These are phyloP conservation scores for Trametes polyzona DNA, from an alignment of 1,284 basidiomycete species.

Conservation along the genomic window DNA sequence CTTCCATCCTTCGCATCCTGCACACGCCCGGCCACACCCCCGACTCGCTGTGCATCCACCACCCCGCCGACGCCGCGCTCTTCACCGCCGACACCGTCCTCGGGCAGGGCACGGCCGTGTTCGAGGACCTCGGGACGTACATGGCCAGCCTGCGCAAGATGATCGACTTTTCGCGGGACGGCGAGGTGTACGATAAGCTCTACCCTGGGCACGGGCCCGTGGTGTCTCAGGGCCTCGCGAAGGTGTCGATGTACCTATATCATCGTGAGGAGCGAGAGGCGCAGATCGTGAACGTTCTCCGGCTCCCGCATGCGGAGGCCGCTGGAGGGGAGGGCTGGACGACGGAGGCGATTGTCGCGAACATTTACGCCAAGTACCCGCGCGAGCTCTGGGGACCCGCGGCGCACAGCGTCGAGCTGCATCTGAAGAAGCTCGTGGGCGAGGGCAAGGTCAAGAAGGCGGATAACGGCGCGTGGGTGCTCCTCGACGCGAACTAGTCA, in stretches of 20 bases:
- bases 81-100: conserved; percentile 93
- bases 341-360: conserved; percentile 66
- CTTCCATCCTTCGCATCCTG: conserved; percentile 58
- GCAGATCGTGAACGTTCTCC: conserved; percentile 73
- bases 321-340: conserved; percentile 48
- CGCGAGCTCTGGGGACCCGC: conserved; percentile 77
- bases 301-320: conserved; percentile 33
- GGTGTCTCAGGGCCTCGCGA: conserved; percentile 57
- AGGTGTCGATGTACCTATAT: conserved; percentile 75
- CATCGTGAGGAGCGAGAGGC: conserved; percentile 85
- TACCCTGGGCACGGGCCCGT: conserved; percentile 93
- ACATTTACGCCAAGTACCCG: conserved; percentile 74
- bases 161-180: conserved; percentile 43
- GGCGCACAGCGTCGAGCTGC: conserved; percentile 68
- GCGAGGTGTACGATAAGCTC: conserved; percentile 47
- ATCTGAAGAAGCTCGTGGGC: conserved; percentile 73
- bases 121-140: conserved; percentile 84
- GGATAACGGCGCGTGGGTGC: conserved; percentile 42
- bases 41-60: conserved; percentile 81
- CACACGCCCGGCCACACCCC: conserved; percentile 91
- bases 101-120: conserved; percentile 90
- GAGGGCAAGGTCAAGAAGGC: conserved; percentile 65
- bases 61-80: conserved; percentile 66
- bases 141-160: conserved; percentile 70
- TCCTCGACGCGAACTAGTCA: conserved; percentile 23